Conservation (phyloP, 257 asterid genomes). For the Nicotiana obtusifolia region DNA sequence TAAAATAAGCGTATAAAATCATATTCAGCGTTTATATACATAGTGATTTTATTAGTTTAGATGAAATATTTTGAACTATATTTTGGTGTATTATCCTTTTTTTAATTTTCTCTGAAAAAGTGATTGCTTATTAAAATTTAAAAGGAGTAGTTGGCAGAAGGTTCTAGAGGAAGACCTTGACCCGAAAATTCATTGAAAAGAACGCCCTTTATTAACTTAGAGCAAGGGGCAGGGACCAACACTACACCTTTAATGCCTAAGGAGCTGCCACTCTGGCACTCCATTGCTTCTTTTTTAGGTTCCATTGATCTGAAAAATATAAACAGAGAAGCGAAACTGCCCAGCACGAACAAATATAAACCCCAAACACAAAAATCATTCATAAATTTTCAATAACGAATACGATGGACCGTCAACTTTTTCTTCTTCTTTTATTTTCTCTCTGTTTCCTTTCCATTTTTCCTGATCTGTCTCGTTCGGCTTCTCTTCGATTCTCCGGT, state of each 20-base stretch:
- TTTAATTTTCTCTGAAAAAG: background rate
- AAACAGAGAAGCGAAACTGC: background rate
- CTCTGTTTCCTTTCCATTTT: constrained; percentile 26
- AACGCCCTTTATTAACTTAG: background rate
- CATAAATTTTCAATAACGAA: background rate
- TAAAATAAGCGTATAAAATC: too few relatives aligned
- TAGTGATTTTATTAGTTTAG: too few relatives aligned
- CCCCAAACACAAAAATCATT: background rate
- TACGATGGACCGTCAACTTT: constrained; percentile 1
- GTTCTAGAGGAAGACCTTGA: background rate
- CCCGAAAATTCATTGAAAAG: background rate
- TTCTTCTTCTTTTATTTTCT: constrained; percentile 27
- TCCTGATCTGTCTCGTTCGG: constrained; percentile 9
- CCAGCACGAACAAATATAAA: background rate
- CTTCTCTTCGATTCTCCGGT: constrained; percentile 36
- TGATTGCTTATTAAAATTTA: background rate
- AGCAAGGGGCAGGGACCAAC: background rate
- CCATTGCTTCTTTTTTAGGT: background rate
- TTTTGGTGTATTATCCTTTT: too few relatives aligned
- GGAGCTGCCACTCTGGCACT: background rate
- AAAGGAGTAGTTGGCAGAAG: background rate
- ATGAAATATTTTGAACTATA: too few relatives aligned
- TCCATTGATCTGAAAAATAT: background rate
- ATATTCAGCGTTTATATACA: too few relatives aligned
- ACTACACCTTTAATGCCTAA: background rate